Conservation (phyloP, 768 basidiomycete species). For the Macrolepiota albuminosa region DNA sequence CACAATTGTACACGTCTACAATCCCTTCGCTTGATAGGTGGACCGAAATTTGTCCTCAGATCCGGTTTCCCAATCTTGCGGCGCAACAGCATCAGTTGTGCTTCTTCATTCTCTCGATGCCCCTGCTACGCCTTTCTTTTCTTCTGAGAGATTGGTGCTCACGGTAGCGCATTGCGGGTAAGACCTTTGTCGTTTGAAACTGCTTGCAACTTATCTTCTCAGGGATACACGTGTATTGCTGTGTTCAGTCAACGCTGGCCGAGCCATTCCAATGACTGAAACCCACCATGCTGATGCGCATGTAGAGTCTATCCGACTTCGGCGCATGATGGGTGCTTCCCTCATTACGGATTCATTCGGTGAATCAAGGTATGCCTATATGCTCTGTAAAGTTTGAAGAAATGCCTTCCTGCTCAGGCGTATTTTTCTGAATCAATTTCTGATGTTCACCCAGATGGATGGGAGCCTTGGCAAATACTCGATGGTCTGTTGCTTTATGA, state of each 20-base stretch:
- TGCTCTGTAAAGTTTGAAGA: not conserved
- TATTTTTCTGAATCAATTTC: not conserved
- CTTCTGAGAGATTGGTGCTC: slow-evolving; percentile 66
- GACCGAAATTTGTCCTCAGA: slow-evolving; percentile 72
- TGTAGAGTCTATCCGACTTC: slow-evolving; percentile 77
- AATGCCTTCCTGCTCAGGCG: not conserved
- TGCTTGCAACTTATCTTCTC: not conserved
- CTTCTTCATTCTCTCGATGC: slow-evolving; percentile 87
- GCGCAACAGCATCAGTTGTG: slow-evolving; percentile 88
- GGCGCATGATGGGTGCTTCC: slow-evolving; percentile 86
- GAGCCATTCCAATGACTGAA: slow-evolving; percentile 85
- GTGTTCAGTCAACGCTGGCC: slow-evolving; percentile 67
- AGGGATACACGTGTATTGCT: slow-evolving; percentile 90
- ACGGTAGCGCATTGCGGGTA: slow-evolving; percentile 94
- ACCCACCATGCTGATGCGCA: slow-evolving; percentile 93
- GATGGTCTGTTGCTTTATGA: slow-evolving; percentile 54
- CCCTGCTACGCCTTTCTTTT: slow-evolving; percentile 79
- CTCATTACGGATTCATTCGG: slow-evolving; percentile 93
- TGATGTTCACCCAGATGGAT: slow-evolving; percentile 64
- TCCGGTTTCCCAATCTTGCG: slow-evolving; percentile 67
- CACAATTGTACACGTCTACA: slow-evolving; percentile 1
- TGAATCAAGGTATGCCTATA: slow-evolving; percentile 60
- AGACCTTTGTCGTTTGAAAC: slow-evolving; percentile 14
- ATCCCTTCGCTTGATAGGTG: slow-evolving; percentile 38
- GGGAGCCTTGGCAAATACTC: slow-evolving; percentile 89